phyloP scores from a whole-genome alignment of 345 rosid species.

The Salix suchowensis region DNA sequence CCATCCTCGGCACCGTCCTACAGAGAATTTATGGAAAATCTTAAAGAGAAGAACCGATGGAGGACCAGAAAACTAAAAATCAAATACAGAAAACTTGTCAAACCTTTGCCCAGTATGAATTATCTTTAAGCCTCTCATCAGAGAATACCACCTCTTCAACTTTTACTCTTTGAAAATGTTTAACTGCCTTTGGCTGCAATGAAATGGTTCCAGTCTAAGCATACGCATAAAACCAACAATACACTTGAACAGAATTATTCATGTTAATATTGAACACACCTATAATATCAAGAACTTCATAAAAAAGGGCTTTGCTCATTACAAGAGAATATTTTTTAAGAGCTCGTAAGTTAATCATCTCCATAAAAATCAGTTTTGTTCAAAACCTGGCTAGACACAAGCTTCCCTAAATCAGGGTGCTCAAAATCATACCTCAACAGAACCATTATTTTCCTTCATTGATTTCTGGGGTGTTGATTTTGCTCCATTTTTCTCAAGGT shows the following conservation, averaged over 20 bases:
- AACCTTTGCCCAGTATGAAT: slow-evolving; percentile 96
- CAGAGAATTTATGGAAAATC: background rate
- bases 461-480: slow-evolving; percentile 37
- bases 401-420: background rate
- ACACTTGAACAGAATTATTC: background rate
- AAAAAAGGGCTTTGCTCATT: background rate
- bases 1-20: slow-evolving; percentile 83
- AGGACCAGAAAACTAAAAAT: background rate
- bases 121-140: slow-evolving; percentile 75
- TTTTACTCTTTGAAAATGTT: slow-evolving; percentile 80
- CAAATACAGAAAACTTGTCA: background rate
- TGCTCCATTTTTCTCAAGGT: slow-evolving; percentile 30
- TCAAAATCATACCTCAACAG: slow-evolving; percentile 48
- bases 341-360: background rate
- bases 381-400: background rate
- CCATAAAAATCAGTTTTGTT: background rate
- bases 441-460: slow-evolving; percentile 39
- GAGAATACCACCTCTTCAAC: slow-evolving; percentile 61
- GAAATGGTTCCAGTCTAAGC: background rate
- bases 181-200: slow-evolving; percentile 54
- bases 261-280: background rate
- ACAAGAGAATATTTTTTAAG: background rate
- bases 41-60: background rate
- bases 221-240: background rate
- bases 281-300: background rate